A percentile compares a stretch with the other conserved stretches of the same genome.
Evolutionary conservation across 768 basidiomycete species (phyloP).

Genomic region (Tephrocybe sp.): DNA sequence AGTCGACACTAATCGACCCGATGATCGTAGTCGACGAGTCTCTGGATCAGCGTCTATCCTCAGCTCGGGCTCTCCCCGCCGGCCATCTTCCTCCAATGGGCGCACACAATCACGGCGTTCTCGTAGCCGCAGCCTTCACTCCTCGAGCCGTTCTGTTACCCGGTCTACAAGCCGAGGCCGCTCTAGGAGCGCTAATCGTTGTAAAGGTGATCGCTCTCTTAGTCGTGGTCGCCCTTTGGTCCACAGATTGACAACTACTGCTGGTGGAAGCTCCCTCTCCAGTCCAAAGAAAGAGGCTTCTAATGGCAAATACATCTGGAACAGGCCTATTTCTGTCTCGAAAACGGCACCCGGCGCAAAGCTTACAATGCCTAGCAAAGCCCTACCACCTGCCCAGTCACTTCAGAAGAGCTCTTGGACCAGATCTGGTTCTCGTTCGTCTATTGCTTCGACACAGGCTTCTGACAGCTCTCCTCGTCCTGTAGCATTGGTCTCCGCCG

Average conservation of each 20-base stretch:
- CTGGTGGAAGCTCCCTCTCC: conserved; percentile 2
- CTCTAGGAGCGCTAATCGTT: conserved; percentile 17
- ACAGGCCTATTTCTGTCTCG: conserved; percentile 13
- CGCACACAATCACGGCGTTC: conserved; percentile 20
- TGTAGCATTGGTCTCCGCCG: neutral
- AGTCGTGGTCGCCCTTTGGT: conserved; percentile 14
- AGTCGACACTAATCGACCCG: conserved; percentile 23
- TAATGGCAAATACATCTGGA: conserved; percentile 16
- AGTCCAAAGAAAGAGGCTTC: conserved; percentile 9
- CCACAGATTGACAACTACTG: neutral
- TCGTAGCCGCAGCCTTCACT: conserved; percentile 18
- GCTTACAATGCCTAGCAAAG: conserved; percentile 3
- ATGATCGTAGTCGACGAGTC: conserved; percentile 21
- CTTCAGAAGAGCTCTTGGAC: conserved; percentile 35
- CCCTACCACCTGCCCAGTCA: conserved; percentile 23
- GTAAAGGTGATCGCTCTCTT: conserved; percentile 17
- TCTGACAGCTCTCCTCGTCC: conserved; percentile 36
- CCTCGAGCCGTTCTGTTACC: conserved; percentile 16
- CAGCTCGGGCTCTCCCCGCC: conserved; percentile 28
- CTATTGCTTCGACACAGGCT: conserved; percentile 51
- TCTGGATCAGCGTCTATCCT: conserved; percentile 29
- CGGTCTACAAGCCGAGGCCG: conserved; percentile 17
- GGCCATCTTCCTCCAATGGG: conserved; percentile 18
- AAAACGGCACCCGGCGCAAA: conserved; percentile 1
- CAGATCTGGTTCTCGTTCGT: conserved; percentile 55